phyloP scores from a whole-genome alignment of 345 rosid genomes.

The Geranium rotundifolium region DNA sequence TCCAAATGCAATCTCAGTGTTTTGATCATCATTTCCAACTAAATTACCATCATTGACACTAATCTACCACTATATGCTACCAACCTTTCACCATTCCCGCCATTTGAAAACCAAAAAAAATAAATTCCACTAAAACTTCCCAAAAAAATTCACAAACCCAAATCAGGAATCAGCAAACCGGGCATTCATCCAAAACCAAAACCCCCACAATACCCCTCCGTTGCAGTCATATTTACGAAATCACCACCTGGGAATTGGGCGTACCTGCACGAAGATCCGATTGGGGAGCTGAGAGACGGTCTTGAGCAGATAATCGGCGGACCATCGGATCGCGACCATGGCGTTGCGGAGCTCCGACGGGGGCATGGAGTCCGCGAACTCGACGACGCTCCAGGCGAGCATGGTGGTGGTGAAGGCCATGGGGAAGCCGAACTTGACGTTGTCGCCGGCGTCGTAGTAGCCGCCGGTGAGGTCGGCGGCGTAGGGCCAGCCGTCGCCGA shows the following conservation, averaged over 20 bases:
- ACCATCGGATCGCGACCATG: slow-evolving; percentile 69
- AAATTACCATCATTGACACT: too few species aligned
- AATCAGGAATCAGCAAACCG: neutral
- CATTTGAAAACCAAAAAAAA: too few species aligned
- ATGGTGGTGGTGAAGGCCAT: slow-evolving; percentile 94
- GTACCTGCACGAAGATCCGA: slow-evolving; percentile 87
- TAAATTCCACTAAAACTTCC: too few species aligned
- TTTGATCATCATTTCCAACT: too few species aligned
- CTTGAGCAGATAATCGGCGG: slow-evolving; percentile 69
- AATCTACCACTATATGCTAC: too few species aligned
- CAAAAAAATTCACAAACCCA: neutral
- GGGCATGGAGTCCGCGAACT: slow-evolving; percentile 80
- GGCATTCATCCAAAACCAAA: neutral
- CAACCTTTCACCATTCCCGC: too few species aligned
- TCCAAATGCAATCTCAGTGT: neutral
- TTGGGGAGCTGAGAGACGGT: slow-evolving; percentile 71
- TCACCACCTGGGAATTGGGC: neutral
- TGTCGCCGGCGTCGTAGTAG: slow-evolving; percentile 93
- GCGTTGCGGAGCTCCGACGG: slow-evolving; percentile 46
- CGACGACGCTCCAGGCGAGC: slow-evolving; percentile 82
- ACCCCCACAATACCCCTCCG: neutral
- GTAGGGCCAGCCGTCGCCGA: slow-evolving; percentile 66
- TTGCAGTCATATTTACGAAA: neutral
- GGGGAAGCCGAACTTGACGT: slow-evolving; percentile 81
- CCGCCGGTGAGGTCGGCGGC: slow-evolving; percentile 71